Base-by-base conservation (phyloP, 805 yeast species). In the Pichia pseudocactophila region DNA sequence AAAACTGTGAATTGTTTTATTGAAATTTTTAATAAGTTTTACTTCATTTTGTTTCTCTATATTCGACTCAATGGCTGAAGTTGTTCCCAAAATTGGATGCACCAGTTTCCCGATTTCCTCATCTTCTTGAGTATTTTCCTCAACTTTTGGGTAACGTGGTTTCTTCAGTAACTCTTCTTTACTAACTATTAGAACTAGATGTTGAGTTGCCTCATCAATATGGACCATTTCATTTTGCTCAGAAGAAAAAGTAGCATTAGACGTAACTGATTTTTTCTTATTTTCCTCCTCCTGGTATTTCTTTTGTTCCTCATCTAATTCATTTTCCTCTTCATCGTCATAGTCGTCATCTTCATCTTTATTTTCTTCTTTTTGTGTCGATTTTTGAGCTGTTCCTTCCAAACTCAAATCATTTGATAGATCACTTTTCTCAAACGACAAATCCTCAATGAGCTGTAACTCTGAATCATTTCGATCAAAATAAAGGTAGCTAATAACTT, bases 1-100 rank as follows among this genome's bases (percentile, higher is more conserved):
- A 55, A 82, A 82, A 50, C 71, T 77, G 55, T 83, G 92, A 54
- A 83, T 83, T 4, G 82, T 74, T 50, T 76, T 80, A 61, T 78
- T 78, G 64, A 82, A 81, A 54, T 77, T 82, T 45, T 70, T 74
- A 44, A 82, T 75, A 36, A 74, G 44, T 40, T 59, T 60, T 13
- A 59, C 38, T 47, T 63, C 68, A 38, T 63, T 64, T 41, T 56
- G 60, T 25, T 59, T 58, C 40, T 62, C 66, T 37, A 69, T 66
- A 47, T 69, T 71, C 11, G 74, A 74, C 54, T 61, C 50, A 56
- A 63, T 47, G 7, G 64, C 65, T 1, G 65, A 62, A 2, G 62
- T 42, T 0, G 64, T 59, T 10, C 68, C 66, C 25, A 63, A 37
- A 15, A 63, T 53, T 6, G 65, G 65, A 46, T 61, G 64, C 3